A percentile compares a stretch with the other conserved stretches of the same genome.
Conservation (phyloP, 179 eudicot genomes). For the Spinacia oleracea region DNA sequence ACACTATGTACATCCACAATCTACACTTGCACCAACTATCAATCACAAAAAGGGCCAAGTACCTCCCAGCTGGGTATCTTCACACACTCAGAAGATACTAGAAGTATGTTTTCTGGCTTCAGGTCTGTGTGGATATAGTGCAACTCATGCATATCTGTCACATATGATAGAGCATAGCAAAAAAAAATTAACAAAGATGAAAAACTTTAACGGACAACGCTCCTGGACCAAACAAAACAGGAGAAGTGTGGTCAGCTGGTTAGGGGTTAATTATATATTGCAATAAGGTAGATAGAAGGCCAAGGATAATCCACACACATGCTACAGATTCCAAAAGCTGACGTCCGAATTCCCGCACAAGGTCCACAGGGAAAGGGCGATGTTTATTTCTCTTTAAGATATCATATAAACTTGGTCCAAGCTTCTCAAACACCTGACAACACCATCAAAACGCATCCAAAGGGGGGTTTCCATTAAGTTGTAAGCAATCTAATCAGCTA, state of each 20-base stretch:
- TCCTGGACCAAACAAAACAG: constrained; percentile 17
- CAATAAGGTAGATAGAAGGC: constrained; percentile 31
- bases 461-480: constrained; percentile 40
- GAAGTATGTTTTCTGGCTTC: constrained; percentile 91
- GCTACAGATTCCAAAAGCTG: constrained; percentile 96
- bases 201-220: not conserved
- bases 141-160: constrained; percentile 79
- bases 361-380: constrained; percentile 78
- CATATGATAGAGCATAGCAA: constrained; percentile 26
- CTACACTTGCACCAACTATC: constrained; percentile 22
- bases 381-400: constrained; percentile 73
- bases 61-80: constrained; percentile 70
- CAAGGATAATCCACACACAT: constrained; percentile 72
- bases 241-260: constrained; percentile 20
- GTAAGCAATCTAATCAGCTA: constrained; percentile 21
- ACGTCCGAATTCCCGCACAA: constrained; percentile 85
- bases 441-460: constrained; percentile 49
- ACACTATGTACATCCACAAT: constrained; percentile 29
- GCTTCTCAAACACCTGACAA: constrained; percentile 97
- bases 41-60: constrained; percentile 36
- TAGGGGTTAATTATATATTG: constrained; percentile 26
- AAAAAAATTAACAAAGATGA: constrained; percentile 3
- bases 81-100: constrained; percentile 67
- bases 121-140: constrained; percentile 77
- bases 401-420: constrained; percentile 95